Base-by-base conservation (phyloP, 139 green algal species). In the Auxenochlorella protothecoides region DNA sequence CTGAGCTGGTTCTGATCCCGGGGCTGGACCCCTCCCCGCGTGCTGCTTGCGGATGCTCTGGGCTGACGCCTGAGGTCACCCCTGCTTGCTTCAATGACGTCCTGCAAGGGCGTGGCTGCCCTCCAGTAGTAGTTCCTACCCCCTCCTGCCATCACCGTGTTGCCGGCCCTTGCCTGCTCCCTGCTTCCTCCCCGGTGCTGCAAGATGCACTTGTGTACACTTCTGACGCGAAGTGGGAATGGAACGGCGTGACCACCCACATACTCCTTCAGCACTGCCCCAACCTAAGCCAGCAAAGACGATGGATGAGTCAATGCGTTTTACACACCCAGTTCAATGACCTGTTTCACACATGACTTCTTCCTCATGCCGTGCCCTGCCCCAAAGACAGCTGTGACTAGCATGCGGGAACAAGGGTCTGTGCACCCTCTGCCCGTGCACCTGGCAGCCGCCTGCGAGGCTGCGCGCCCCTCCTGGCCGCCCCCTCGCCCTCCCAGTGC, bases 401-500 rank as follows among this genome's bases (percentile, higher is more conserved):
- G 57, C 57, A 62, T 62, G 9, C 57, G 57, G 11, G 11, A 62
- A 62, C 57, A 15, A 44, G 27, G 27, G 27, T 44, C 27, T 44
- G 27, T 62, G 9, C 11, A 62, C 57, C 9, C 57, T 15, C 11
- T 62, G 57, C 9, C 57, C 9, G 11, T 62, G 9, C 57, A 11
- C 2, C 11, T 62, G 9, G 57, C 57, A 62, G 57, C 57, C 9
- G 57, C 9, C 57, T 62, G 9, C 9, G 57, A 9, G 9, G 9
- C 11, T 11, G 11, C 11, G 11, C 57, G 6, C 54, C 54, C 63
- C 63, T 69, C n/a, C 61, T 61, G 65, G 8, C 27, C 52, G 27
- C 60, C 65, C 27, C 27, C 27, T 44, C 27, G 0, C 44, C 73
- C 65, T 79, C 78, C 53, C 65, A 79, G 16, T 44, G 69, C 55